Conservation (phyloP, 2,329 filamentous ascomycete genomes). For the Fusarium hostae region DNA sequence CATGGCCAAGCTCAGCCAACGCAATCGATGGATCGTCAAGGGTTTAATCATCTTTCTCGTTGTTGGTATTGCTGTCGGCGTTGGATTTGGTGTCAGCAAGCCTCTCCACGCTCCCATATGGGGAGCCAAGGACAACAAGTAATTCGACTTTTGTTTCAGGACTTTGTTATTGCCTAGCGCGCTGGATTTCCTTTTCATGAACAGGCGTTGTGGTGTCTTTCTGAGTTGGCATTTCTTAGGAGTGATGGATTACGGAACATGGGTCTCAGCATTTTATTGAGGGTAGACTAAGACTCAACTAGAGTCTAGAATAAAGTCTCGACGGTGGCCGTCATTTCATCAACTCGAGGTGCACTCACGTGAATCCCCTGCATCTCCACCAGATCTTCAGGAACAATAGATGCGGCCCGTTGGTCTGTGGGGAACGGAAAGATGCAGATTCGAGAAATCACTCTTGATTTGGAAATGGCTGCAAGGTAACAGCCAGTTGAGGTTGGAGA, state of each 20-base stretch:
- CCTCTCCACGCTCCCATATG: constrained; percentile 69
- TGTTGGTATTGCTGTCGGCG: constrained; percentile 63
- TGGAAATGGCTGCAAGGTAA: constrained; percentile 23
- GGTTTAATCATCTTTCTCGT: constrained; percentile 60
- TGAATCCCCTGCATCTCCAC: constrained; percentile 5
- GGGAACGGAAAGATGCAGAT: constrained; percentile 30
- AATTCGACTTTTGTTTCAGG: constrained; percentile 6
- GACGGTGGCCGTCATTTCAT: neutral
- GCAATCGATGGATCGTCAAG: constrained; percentile 63
- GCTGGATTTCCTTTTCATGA: constrained; percentile 41
- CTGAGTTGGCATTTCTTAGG: constrained; percentile 31
- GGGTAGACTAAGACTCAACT: constrained; percentile 4
- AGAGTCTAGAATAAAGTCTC: constrained; percentile 36
- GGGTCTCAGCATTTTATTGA: constrained; percentile 8
- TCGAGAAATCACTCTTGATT: constrained; percentile 24
- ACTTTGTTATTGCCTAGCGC: constrained; percentile 36
- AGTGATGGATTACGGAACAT: constrained; percentile 44
- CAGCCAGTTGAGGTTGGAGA: constrained; percentile 14
- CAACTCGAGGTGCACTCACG: too few relatives aligned
- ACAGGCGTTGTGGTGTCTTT: constrained; percentile 46
- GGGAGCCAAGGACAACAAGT: constrained; percentile 51
- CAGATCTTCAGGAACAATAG: constrained; percentile 38
- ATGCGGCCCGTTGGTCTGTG: constrained; percentile 28
- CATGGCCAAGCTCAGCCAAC: constrained; percentile 63
- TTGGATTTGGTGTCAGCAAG: constrained; percentile 71